Base-by-base conservation (phyloP, 352 stramenopile species). In the Globisporangium lucens region DNA sequence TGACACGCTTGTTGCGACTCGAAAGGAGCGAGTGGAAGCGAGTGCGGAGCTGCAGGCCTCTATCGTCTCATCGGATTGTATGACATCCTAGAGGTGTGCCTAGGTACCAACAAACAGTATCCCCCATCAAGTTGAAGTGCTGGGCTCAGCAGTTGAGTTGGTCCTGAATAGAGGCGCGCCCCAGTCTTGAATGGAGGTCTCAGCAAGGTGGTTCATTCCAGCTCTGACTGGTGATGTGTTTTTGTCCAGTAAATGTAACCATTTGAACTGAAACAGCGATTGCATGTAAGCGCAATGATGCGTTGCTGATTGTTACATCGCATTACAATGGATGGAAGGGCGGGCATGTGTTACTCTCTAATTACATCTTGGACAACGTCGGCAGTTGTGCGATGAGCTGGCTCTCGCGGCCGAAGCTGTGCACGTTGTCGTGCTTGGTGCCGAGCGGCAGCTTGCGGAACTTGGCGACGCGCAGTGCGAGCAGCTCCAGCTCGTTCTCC, bases 401-500 rank as follows among this genome's bases (percentile, higher is more conserved):
- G 9, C 76, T 87, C 65, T 85, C 79, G 56, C 78, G 82, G 12
- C 72, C 70, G 41, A 73, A 73, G 24, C 75, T 76, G 62, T 76
- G 51, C 66, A 83, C 49, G 29, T 71, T 77, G 10, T 75, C 72
- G 63, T 67, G 62, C n/a, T 53, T 57, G 22, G 61, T 56, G 62
- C 67, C 73, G 49, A 71, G 76, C 33, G 83, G 86, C 20, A 91
- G 66, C 62, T 94, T 94, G 65, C 86, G 86, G 71, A 92, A 92
- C 71, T 83, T 86, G 63, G 77, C 84, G 9, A 93, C 74, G 17
- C 82, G 82, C 35, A 82, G 53, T 24, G 86, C 82, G 61, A 92
- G 75, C 58, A 78, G 68, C 60, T 91, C 81, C 38, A 94, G 71
- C 61, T 85, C 83, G 49, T 78, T 77, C 36, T 87, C 84, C 33